Percentiles rank a stretch among this genome's conserved stretches.
phyloP scores from a whole-genome alignment of 139 green algal species.

The Gonium pectorale region DNA sequence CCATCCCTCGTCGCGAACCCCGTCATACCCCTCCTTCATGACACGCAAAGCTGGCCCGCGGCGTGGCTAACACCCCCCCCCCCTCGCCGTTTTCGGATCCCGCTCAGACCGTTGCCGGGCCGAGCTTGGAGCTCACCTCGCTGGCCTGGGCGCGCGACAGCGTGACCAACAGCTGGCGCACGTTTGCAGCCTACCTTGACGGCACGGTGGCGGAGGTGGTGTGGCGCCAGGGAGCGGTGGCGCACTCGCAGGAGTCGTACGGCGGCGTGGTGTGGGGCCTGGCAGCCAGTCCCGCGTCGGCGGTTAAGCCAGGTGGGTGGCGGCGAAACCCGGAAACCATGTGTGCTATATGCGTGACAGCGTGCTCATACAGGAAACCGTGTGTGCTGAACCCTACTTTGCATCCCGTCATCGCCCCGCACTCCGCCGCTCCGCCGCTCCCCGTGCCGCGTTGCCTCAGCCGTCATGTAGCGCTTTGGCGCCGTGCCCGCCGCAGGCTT shows the following conservation, averaged over 20 bases:
- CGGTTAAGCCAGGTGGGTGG: slow-evolving; percentile 50
- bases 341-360: no score
- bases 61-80: background rate
- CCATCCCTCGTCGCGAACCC: no score
- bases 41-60: no score
- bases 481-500: slow-evolving; percentile 50
- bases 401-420: background rate
- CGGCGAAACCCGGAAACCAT: no score
- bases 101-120: slow-evolving; percentile 76
- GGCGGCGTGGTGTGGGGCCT: slow-evolving; percentile 91
- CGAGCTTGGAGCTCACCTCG: slow-evolving; percentile 68
- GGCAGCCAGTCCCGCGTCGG: slow-evolving; percentile 60
- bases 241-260: slow-evolving; percentile 72
- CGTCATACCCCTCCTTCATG: no score
- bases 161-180: slow-evolving; percentile 56
- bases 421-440: background rate
- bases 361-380: no score
- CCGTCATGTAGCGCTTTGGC: no score
- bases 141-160: slow-evolving; percentile 76
- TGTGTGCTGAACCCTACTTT: no score
- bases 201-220: slow-evolving; percentile 81
- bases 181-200: slow-evolving; percentile 84
- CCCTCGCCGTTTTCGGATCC: background rate
- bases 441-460: no score
- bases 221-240: slow-evolving; percentile 45